Evolutionary conservation across 257 asterid genomes (phyloP).

Genomic region (Voacanga thouarsii): DNA sequence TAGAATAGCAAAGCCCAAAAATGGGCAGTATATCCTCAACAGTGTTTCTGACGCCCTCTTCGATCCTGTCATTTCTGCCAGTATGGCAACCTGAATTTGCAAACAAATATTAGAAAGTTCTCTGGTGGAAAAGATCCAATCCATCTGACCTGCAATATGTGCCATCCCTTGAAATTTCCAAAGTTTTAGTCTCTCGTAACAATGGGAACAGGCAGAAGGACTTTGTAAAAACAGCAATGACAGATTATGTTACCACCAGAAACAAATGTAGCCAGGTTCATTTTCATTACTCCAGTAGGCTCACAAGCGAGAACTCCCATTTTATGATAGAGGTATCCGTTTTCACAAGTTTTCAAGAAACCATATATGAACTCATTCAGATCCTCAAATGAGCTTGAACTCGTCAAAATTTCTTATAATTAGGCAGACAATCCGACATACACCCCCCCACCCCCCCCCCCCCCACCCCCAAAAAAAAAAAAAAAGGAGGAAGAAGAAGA

Average conservation of each 20-base stretch:
- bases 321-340: neutral
- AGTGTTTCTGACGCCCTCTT: constrained; percentile 58
- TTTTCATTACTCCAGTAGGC: neutral
- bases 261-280: neutral
- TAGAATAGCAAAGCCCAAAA: constrained; percentile 52
- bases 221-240: neutral
- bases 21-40: constrained; percentile 59
- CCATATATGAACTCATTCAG: neutral
- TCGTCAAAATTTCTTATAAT: neutral
- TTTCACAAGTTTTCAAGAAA: neutral
- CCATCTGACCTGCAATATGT: neutral
- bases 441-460: too few species aligned
- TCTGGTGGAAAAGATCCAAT: neutral
- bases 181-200: neutral
- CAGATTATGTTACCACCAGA: neutral
- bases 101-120: constrained; percentile 14
- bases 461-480: too few species aligned
- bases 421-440: neutral
- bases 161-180: neutral
- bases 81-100: constrained; percentile 58
- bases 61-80: constrained; percentile 58
- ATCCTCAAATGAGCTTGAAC: neutral
- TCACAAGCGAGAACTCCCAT: neutral
- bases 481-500: neutral
- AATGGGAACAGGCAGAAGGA: neutral